A percentile compares a stretch with the other conserved stretches of the same genome.
Conservation (phyloP, 2,329 filamentous ascomycete species). For the Coniochaeta pulveracea region DNA sequence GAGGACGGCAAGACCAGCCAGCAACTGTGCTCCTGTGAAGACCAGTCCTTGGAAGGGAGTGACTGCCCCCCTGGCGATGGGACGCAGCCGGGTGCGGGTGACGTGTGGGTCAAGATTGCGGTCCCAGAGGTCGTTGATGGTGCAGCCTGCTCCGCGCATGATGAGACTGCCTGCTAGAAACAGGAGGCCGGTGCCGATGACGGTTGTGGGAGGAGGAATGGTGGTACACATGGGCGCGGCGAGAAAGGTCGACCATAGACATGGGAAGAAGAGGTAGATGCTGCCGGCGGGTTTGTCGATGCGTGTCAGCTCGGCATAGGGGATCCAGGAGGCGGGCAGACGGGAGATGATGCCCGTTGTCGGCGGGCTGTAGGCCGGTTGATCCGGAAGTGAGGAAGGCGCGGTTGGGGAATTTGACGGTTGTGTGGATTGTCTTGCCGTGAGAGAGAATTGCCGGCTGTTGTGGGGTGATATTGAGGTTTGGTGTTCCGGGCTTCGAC, state of each 20-base stretch:
- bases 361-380: slow-evolving; percentile 48
- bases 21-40: slow-evolving; percentile 64
- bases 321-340: slow-evolving; percentile 59
- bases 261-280: slow-evolving; percentile 79
- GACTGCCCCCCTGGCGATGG: slow-evolving; percentile 70
- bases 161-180: slow-evolving; percentile 70
- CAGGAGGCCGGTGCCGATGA: slow-evolving; percentile 53
- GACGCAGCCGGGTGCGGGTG: slow-evolving; percentile 61
- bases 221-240: slow-evolving; percentile 60
- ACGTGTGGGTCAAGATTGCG: slow-evolving; percentile 77
- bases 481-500: too few species aligned
- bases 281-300: slow-evolving; percentile 73
- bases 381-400: slow-evolving; percentile 9
- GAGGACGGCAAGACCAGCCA: slow-evolving; percentile 61
- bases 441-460: slow-evolving; percentile 9
- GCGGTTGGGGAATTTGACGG: slow-evolving; percentile 4
- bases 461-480: slow-evolving; percentile 5
- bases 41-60: slow-evolving; percentile 59
- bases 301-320: slow-evolving; percentile 72
- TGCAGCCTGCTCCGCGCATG: slow-evolving; percentile 81
- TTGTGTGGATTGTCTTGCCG: slow-evolving; percentile 9
- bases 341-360: slow-evolving; percentile 58
- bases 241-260: slow-evolving; percentile 72
- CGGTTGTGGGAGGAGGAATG: slow-evolving; percentile 45
- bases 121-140: slow-evolving; percentile 87